Evolutionary conservation across 805 yeast species (phyloP).

Genomic region (Wickerhamiella allomyrinae): DNA sequence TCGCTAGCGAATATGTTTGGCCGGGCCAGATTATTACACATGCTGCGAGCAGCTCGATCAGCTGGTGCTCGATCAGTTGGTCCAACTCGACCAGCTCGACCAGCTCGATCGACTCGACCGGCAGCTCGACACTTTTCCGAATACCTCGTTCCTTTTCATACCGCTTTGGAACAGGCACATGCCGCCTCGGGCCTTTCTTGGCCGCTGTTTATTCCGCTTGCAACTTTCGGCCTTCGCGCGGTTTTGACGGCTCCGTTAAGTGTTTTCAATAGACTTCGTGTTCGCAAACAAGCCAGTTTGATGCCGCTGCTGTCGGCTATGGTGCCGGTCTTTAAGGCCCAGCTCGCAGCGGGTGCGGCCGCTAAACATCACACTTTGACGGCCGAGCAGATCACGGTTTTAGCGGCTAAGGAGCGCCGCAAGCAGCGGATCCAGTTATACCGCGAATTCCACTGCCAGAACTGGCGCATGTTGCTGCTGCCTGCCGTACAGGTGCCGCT

Average conservation of each 20-base stretch:
- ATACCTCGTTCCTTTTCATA: conserved; percentile 12
- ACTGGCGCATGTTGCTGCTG: conserved; percentile 56
- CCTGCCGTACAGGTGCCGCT: conserved; percentile 79
- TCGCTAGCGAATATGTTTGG: no score
- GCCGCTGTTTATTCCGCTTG: conserved; percentile 64
- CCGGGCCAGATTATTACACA: no score
- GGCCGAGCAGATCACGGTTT: conserved; percentile 61
- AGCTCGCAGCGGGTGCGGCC: conserved; percentile 30
- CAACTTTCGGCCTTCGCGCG: conserved; percentile 53
- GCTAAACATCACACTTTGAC: conserved; percentile 32
- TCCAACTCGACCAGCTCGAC: no score
- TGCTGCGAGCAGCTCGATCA: not conserved
- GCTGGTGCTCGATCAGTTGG: no score
- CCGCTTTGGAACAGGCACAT: conserved; percentile 15
- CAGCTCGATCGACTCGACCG: no score
- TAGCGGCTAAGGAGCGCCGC: conserved; percentile 66
- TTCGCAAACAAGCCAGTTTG: conserved; percentile 55
- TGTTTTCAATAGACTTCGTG: conserved; percentile 50
- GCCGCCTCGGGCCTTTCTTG: conserved; percentile 48
- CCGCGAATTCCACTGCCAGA: conserved; percentile 49
- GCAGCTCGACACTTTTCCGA: not conserved
- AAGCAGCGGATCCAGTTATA: conserved; percentile 62
- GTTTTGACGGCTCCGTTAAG: conserved; percentile 67
- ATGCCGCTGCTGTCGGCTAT: conserved; percentile 61
- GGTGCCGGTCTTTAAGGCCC: conserved; percentile 54